phyloP scores from a whole-genome alignment of 495 filamentous ascomycete species.

The Evernia prunastri region DNA sequence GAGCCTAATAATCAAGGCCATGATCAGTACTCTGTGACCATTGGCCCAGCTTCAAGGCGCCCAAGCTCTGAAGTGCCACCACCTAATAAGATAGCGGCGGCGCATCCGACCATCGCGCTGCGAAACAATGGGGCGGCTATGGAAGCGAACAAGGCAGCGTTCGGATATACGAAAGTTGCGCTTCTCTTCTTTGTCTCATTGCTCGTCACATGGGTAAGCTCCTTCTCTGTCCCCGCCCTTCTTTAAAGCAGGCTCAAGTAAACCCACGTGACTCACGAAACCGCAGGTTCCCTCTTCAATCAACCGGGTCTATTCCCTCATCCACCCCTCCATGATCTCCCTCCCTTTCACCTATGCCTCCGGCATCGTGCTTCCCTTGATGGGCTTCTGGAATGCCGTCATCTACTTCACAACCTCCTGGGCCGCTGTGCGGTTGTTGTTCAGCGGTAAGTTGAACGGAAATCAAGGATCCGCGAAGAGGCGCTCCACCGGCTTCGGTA shows the following conservation, averaged over 20 bases:
- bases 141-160: constrained; percentile 44
- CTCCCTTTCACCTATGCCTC: constrained; percentile 61
- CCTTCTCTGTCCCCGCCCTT: neutral
- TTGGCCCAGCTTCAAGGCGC: constrained; percentile 8
- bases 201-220: constrained; percentile 67
- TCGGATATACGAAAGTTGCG: constrained; percentile 75
- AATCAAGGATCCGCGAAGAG: neutral
- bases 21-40: constrained; percentile 22
- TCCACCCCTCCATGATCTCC: constrained; percentile 46
- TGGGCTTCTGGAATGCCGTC: constrained; percentile 83
- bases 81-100: neutral
- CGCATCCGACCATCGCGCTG: neutral
- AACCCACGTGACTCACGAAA: neutral
- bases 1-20: neutral
- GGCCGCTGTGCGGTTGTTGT: constrained; percentile 14
- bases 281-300: constrained; percentile 65
- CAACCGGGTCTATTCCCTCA: constrained; percentile 67
- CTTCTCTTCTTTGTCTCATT: constrained; percentile 77
- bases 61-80: constrained; percentile 1
- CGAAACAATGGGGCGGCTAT: constrained; percentile 11
- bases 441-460: neutral
- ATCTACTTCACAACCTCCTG: constrained; percentile 68
- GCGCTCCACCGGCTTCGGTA: neutral
- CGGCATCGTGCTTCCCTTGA: constrained; percentile 70
- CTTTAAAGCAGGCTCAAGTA: constrained; percentile 1